Evolutionary conservation across 768 basidiomycete species (phyloP), one percentile per base, ranked within the genome.

Genomic region (Trametes meyenii): DNA sequence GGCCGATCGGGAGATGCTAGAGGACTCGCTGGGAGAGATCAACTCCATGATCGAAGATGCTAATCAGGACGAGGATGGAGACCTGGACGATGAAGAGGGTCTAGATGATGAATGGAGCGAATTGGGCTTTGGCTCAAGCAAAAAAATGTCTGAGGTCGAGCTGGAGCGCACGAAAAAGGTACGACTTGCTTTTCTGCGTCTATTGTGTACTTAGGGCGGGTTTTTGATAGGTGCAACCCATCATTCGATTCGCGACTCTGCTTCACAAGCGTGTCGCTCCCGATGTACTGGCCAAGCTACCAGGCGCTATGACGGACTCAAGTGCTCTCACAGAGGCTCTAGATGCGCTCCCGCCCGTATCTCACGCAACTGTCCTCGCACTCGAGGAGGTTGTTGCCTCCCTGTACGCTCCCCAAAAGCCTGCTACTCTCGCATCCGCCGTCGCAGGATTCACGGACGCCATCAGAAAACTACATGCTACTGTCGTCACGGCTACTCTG

Each of bases 331-430:
- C 46, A 23, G 50, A 21, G 52, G 66, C n/a, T 0, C 73, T 89
- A n/a, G 88, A 89, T 67, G 55, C 67, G 21, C 75, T 92, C 5
- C 78, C 81, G 16, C 40, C 69, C 2, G 75, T 75, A 10, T 91
- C 89, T 2, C 75, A 81, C 33, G 67, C 72, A 7, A 77, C 90
- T 21, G 77, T 87, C 17, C 70, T 79, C 50, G 78, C 81, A 3
- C 78, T 83, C 4, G 90, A 92, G 69, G 87, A 92, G 42, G 75
- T 91, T 55, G 80, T 87, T 21, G 79, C 87, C n/a, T 74, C 85
- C 2, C 74, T 89, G 42, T 89, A 92, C 69, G 63, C 82, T 0
- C 87, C 88, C 5, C 89, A 92, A 67, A 78, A 85, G 58, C 68
- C 71, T 0, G 66, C 67, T 1, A 72, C 77, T 36, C 72, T 90